A percentile compares a stretch with the other conserved stretches of the same genome.
Conservation (phyloP, 129 eudicot genomes). For the Flaveria bidentis region DNA sequence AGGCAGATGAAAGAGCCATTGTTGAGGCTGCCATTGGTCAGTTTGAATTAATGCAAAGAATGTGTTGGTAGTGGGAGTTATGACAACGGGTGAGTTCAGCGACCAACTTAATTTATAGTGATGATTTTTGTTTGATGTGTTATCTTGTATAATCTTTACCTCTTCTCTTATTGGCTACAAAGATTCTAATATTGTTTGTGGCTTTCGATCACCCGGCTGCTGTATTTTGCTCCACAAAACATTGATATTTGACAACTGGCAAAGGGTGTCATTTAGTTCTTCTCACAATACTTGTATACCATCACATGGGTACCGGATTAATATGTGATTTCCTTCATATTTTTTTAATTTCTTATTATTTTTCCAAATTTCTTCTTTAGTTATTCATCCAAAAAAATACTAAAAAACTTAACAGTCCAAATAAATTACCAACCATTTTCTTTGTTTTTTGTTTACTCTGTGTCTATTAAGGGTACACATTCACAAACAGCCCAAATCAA, state of each 20-base stretch:
- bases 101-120: neutral
- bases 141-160: constrained; percentile 10
- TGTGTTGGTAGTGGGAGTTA: neutral
- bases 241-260: neutral
- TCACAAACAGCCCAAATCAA: too few species aligned
- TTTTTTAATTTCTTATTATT: neutral
- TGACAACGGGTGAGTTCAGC: neutral
- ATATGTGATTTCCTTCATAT: neutral
- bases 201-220: neutral
- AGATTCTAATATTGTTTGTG: constrained; percentile 5
- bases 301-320: neutral
- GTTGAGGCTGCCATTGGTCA: constrained; percentile 19
- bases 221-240: neutral
- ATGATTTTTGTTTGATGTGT: neutral
- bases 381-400: too few species aligned
- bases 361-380: too few species aligned
- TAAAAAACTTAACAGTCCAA: too few species aligned
- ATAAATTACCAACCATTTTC: too few species aligned
- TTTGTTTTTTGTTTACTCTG: too few species aligned
- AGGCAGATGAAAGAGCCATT: constrained; percentile 27
- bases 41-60: neutral
- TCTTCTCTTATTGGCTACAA: constrained; percentile 1
- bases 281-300: neutral
- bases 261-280: neutral
- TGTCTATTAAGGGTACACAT: too few species aligned